A percentile compares a stretch with the other conserved stretches of the same genome.
Conservation (phyloP, 1,284 basidiomycete genomes). For the Sanghuangporus sanghuang region DNA sequence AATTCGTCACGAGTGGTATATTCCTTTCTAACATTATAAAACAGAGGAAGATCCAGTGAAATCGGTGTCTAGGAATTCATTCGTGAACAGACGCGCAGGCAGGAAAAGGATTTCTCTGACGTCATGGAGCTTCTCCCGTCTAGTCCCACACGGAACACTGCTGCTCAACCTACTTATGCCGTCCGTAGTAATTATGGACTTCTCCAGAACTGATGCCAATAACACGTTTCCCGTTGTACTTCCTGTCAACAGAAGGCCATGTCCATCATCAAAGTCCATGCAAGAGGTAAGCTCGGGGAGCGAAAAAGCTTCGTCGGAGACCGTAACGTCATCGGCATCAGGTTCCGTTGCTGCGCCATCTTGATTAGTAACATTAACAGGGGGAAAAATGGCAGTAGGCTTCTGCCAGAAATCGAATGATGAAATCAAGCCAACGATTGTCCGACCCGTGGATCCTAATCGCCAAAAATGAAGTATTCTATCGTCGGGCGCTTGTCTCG, state of each 20-base stretch:
- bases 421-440: neutral
- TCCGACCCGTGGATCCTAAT: neutral
- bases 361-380: neutral
- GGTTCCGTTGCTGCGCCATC: neutral
- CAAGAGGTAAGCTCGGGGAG: neutral
- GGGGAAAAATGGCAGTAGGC: neutral
- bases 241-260: slow-evolving; percentile 1
- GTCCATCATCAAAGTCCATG: slow-evolving; percentile 9
- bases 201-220: neutral
- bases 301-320: neutral
- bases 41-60: neutral
- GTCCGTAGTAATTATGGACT: neutral
- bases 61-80: neutral
- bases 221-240: neutral
- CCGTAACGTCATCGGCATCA: neutral
- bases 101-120: neutral
- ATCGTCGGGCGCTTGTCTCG: neutral
- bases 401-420: neutral
- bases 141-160: neutral
- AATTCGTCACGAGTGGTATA: neutral
- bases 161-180: neutral
- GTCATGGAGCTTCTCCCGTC: neutral
- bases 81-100: neutral
- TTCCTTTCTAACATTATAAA: neutral
- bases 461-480: neutral